Evolutionary conservation across 2,329 filamentous ascomycete genomes (phyloP).

Genomic region (Colletotrichum spaethianum): DNA sequence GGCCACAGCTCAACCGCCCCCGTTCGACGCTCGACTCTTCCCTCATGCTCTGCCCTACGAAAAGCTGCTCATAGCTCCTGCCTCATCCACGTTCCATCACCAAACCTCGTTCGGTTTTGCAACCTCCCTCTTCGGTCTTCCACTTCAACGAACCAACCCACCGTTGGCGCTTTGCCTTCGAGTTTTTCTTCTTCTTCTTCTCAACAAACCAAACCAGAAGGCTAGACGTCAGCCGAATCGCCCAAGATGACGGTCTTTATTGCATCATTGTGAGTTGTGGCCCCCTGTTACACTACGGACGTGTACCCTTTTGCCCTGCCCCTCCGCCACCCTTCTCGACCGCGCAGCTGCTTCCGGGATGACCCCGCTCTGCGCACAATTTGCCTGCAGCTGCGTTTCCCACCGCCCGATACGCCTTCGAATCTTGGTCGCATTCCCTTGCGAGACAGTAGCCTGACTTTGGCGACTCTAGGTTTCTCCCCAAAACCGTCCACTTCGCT

Average conservation of each 20-base stretch:
- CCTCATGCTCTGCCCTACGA: slow-evolving; percentile 29
- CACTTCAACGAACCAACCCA: not conserved
- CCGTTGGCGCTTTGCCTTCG: not conserved
- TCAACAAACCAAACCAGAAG: not conserved
- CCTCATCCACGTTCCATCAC: not conserved
- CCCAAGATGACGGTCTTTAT: slow-evolving; percentile 66
- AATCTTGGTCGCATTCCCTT: not conserved
- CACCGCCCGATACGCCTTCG: not conserved
- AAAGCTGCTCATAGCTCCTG: slow-evolving; percentile 27
- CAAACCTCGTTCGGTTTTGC: not conserved
- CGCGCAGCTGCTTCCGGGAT: not conserved
- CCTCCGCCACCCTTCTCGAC: not conserved
- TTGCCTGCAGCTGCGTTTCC: not conserved
- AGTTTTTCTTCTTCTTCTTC: not conserved
- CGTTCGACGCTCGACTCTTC: not conserved
- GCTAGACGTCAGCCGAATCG: slow-evolving; percentile 27
- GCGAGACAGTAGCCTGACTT: slow-evolving; percentile 14
- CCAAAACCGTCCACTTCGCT: slow-evolving; percentile 92
- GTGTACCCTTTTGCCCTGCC: slow-evolving; percentile 18
- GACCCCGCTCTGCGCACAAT: slow-evolving; percentile 10
- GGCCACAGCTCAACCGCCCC: slow-evolving; percentile 4
- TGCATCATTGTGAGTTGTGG: slow-evolving; percentile 60
- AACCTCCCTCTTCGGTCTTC: not conserved
- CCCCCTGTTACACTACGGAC: too few relatives aligned
- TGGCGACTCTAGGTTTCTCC: slow-evolving; percentile 78